Conservation (phyloP, 2,329 filamentous ascomycete genomes). For the Beauveria bassiana region DNA sequence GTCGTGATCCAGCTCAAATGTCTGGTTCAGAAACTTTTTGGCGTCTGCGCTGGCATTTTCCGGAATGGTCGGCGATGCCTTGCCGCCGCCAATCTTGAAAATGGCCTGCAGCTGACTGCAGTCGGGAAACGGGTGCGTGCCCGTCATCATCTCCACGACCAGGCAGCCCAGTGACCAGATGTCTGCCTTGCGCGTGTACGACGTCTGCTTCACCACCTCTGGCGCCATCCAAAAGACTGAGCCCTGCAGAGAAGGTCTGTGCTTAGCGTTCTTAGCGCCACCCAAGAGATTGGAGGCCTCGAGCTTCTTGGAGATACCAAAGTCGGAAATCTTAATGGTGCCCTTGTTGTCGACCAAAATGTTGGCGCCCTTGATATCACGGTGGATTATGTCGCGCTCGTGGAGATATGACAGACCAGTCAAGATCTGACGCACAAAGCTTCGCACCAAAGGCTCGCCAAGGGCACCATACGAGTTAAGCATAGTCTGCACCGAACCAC, state of each 20-base stretch:
- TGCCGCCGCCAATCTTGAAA: slow-evolving; percentile 91
- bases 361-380: slow-evolving; percentile 98
- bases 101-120: slow-evolving; percentile 96
- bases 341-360: slow-evolving; percentile 99
- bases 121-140: slow-evolving; percentile 90
- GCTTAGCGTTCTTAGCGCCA: slow-evolving; percentile 58
- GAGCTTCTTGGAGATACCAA: slow-evolving; percentile 96
- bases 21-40: slow-evolving; percentile 72
- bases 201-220: slow-evolving; percentile 95
- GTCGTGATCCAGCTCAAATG: slow-evolving; percentile 94
- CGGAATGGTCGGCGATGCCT: slow-evolving; percentile 81
- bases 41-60: slow-evolving; percentile 81
- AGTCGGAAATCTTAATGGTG: slow-evolving; percentile 98
- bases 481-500: slow-evolving; percentile 96
- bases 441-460: slow-evolving; percentile 85
- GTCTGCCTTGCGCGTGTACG: slow-evolving; percentile 95
- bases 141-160: slow-evolving; percentile 99
- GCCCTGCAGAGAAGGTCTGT: slow-evolving; percentile 78
- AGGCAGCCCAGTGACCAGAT: slow-evolving; percentile 97
- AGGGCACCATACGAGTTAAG: slow-evolving; percentile 96
- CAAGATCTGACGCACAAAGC: slow-evolving; percentile 94
- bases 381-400: slow-evolving; percentile 90
- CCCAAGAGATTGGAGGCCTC: slow-evolving; percentile 80
- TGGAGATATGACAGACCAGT: slow-evolving; percentile 90
- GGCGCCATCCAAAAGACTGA: slow-evolving; percentile 99